Base-by-base conservation (phyloP, 345 rosid species). In the Eucalyptus coolabah region DNA sequence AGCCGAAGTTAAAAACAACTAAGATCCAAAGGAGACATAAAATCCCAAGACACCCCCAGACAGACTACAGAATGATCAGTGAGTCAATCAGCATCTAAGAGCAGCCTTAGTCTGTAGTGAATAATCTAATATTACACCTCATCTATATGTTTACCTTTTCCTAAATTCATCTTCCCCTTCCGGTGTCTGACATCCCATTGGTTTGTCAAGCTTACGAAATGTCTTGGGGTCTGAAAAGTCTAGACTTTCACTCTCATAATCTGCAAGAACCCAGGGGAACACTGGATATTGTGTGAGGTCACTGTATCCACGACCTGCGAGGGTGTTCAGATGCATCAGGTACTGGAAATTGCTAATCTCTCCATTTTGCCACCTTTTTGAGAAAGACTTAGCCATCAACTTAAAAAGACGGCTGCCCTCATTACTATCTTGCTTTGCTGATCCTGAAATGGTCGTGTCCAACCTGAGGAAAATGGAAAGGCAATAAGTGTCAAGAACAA, bases 211-310 rank as follows among this genome's bases (percentile, higher is more conserved):
- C 90, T 94, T 96, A 65, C 99, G 98, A 90, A 96, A 98, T 89
- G 99, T 93, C 89, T 93, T 96, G 87, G 98, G 97, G 95, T 97
- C 93, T 87, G 96, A 96, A 18, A 97, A 93, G 91, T 98, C 98
- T 87, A 98, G 96, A 93, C 90, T 92, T 92, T 95, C 99, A 87
- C 99, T 96, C 88, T 96, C 99, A 93, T 97, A 97, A 92, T 98
- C 99, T 32, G 99, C 96, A 86, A 98, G 97, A 91, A 98, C 96
- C 99, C 99, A 98, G 86, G 99, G 99, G 93, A 98, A 97, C 89
- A 98, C 99, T 85, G 99, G 99, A 93, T 98, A 98, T 90, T 98
- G 99, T 16, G 99, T 98, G 85, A 98, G 97, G 92, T 98, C 99
- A 95, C 98, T 97, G 92, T 98, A 98, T 92, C 99, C 99, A 81